Conservation (phyloP, 768 basidiomycete genomes). For the Pleurotus pulmonarius region DNA sequence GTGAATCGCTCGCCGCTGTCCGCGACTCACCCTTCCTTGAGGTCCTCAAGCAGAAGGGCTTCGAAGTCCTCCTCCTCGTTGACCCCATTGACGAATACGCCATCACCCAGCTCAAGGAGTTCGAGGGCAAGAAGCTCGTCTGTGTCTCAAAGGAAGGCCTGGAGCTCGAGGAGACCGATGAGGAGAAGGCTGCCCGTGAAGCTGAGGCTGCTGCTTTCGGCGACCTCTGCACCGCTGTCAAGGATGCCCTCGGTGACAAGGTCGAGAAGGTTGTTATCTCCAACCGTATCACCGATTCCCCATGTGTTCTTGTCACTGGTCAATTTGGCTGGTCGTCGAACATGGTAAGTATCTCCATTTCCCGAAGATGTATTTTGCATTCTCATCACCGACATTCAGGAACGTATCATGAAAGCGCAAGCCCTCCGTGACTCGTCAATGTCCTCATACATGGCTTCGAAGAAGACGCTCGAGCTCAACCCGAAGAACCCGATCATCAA, state of each 20-base stretch:
- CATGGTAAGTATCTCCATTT: conserved; percentile 59
- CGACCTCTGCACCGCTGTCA: conserved; percentile 91
- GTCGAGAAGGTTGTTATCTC: conserved; percentile 99
- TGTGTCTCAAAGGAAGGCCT: conserved; percentile 99
- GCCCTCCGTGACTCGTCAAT: conserved; percentile 94
- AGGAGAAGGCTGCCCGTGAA: conserved; percentile 92
- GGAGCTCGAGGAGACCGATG: conserved; percentile 98
- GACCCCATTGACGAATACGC: conserved; percentile 99
- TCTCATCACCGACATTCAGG: conserved; percentile 34
- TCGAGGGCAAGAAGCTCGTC: conserved; percentile 94
- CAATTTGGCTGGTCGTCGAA: conserved; percentile 99
- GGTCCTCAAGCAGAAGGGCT: conserved; percentile 99
- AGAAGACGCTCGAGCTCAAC: conserved; percentile 98
- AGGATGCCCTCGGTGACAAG: conserved; percentile 98
- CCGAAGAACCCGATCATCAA: conserved; percentile 89
- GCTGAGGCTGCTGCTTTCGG: conserved; percentile 77
- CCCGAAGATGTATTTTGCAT: neutral
- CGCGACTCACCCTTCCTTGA: conserved; percentile 98
- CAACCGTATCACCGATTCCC: conserved; percentile 96
- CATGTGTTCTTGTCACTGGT: conserved; percentile 95
- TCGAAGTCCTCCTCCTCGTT: conserved; percentile 94
- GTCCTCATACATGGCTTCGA: conserved; percentile 99
- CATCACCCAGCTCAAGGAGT: conserved; percentile 98
- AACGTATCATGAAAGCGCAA: conserved; percentile 99
- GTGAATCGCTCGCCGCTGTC: conserved; percentile 89